A percentile compares a stretch with the other conserved stretches of the same genome.
Conservation (phyloP, 1,284 basidiomycete species). For the Moesziomyces antarcticus region DNA sequence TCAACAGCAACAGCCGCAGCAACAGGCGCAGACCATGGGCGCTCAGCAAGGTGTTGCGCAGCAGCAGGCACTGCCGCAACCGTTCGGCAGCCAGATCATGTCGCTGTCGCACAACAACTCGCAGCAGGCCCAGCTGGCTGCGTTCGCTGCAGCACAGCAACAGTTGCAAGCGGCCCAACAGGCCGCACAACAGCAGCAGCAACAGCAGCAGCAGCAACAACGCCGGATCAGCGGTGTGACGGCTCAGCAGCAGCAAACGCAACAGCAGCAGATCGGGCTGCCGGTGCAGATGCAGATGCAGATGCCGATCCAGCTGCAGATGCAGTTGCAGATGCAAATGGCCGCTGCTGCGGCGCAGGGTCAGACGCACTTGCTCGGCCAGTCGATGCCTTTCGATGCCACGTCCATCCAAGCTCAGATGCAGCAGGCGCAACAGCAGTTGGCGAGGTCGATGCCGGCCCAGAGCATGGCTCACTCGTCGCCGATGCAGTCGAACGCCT, state of each 20-base stretch:
- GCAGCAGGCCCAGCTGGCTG: conserved; percentile 45
- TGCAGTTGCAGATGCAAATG: conserved; percentile 54
- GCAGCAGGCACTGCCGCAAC: conserved; percentile 33
- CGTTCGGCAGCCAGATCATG: conserved; percentile 43
- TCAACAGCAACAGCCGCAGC: conserved; percentile 19
- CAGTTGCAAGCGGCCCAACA: conserved; percentile 44
- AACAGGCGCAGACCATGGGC: conserved; percentile 11
- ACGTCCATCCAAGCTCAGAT: conserved; percentile 44
- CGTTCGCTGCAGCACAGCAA: conserved; percentile 48
- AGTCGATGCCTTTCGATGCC: conserved; percentile 45
- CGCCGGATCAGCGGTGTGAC: conserved; percentile 25
- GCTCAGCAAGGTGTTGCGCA: conserved; percentile 20
- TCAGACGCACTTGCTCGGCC: conserved; percentile 32
- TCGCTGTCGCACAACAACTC: conserved; percentile 35
- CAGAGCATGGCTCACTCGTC: conserved; percentile 44
- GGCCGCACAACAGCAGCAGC: conserved; percentile 40
- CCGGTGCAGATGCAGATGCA: conserved; percentile 45
- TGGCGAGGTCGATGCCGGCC: conserved; percentile 36
- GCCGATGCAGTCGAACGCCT: conserved; percentile 41
- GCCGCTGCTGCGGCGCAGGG: conserved; percentile 47
- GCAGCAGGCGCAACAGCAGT: conserved; percentile 39
- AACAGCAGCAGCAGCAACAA: conserved; percentile 34
- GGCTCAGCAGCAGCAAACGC: conserved; percentile 27
- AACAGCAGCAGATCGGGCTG: conserved; percentile 48
- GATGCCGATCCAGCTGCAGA: conserved; percentile 46